Evolutionary conservation across 805 yeast genomes (phyloP), one percentile per base, ranked within the genome.

Genomic region (Candida nonsorbophila): DNA sequence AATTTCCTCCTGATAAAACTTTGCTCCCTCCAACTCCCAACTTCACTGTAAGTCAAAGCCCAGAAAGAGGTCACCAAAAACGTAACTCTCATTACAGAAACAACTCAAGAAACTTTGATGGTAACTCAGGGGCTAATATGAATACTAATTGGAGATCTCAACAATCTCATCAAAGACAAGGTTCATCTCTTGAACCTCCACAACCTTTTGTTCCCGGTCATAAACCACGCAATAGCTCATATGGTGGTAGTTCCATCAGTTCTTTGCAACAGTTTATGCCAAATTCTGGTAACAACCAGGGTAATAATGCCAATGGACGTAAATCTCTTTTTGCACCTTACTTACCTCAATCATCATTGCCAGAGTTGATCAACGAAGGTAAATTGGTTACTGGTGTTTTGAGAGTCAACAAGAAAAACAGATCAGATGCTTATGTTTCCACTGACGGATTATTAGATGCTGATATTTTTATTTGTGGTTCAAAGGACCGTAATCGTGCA

Each of bases 361-460:
- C 97, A 2, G 94, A 80, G 15, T 66, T 92, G 36, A 80, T 92
- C 25, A 74, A 77, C 39, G 96, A 90, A 40, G 97, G 97, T 13
- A 75, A 87, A 40, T 67, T 92, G 30, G 97, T 92, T 6, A 80
- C 94, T 3, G 98, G 98, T 45, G 82, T 81, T 16, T 66, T 92
- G 45, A 74, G 98, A 41, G 98, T 92, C 24, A 92, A 92, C 62
- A 88, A 87, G 58, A 92, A 92, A 58, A 92, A 92, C 55, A 72
- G 98, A 46, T 86, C 96, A 1, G 97, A 92, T 59, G 98, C 98
- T 0, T 92, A 94, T 59, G 97, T 92, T n/a, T 78, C 95, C 5
- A 90, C 97, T 1, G 97, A 88, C 53, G 96, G 96, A 1, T 72
- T 88, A 18, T 70, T 92, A 39, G 98, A 92, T 57, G 94, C 98